Percentiles rank a stretch among this genome's conserved stretches.
Evolutionary conservation across 164 flowering plant species (phyloP).

Genomic region (Vitis labrusca): DNA sequence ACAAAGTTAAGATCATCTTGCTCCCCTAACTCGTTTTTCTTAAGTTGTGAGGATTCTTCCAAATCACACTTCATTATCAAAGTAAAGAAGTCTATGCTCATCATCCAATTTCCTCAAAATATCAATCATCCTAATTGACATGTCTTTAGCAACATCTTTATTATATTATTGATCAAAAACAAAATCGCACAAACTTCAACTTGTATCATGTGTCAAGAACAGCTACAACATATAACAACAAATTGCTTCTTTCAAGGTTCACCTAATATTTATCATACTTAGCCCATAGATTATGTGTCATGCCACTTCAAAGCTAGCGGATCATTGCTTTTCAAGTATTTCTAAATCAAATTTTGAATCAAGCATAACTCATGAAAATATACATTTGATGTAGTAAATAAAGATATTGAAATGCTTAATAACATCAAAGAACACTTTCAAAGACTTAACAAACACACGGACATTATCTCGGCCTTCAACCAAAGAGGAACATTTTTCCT

Average conservation of each 20-base stretch:
- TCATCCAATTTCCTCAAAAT: too few relatives aligned
- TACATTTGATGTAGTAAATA: neutral
- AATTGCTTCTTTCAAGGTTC: slow-evolving; percentile 1
- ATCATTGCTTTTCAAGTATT: neutral
- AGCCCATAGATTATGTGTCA: slow-evolving; percentile 10
- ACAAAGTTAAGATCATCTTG: too few relatives aligned
- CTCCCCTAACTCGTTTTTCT: too few relatives aligned
- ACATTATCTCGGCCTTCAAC: slow-evolving; percentile 6
- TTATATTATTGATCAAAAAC: neutral
- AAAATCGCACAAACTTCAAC: neutral
- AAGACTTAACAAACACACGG: neutral
- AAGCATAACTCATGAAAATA: neutral
- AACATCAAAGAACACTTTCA: slow-evolving; percentile 9
- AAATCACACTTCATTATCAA: too few relatives aligned
- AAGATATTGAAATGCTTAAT: slow-evolving; percentile 10
- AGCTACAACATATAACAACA: slow-evolving; percentile 7
- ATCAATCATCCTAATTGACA: neutral
- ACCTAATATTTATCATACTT: slow-evolving; percentile 25
- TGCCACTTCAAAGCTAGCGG: neutral
- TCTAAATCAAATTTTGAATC: neutral
- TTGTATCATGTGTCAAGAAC: slow-evolving; percentile 12
- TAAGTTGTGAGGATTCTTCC: too few relatives aligned
- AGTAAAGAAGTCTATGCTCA: too few relatives aligned
- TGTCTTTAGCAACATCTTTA: too few relatives aligned
- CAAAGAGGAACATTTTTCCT: too few relatives aligned